Evolutionary conservation across 176 grass and related monocot species (phyloP).

Genomic region (Carex parvula): DNA sequence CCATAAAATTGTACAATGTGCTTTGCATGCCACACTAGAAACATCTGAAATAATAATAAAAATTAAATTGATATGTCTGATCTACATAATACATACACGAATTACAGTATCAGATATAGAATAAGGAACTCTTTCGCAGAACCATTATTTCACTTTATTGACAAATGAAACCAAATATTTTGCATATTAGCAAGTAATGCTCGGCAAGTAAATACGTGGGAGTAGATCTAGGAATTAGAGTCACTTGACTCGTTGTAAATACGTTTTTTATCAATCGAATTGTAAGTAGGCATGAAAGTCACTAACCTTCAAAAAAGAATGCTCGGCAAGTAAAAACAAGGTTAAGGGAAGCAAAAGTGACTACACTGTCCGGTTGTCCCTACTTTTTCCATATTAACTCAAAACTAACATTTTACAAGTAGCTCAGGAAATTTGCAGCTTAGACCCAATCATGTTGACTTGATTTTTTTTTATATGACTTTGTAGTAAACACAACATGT

Average conservation of each 20-base stretch:
- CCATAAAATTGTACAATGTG: conserved; percentile 76
- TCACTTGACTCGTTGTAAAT: too few species aligned
- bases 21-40: conserved; percentile 57
- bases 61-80: background rate
- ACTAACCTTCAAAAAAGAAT: background rate
- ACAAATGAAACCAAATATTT: background rate
- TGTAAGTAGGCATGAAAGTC: too few species aligned
- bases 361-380: background rate
- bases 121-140: background rate
- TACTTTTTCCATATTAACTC: background rate
- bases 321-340: background rate
- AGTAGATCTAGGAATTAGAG: too few species aligned
- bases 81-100: background rate
- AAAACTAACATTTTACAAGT: background rate
- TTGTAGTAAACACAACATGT: background rate
- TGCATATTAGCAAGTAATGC: background rate
- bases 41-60: conserved; percentile 47
- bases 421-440: background rate
- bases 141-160: background rate
- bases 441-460: too few species aligned
- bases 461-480: background rate
- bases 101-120: conserved; percentile 10
- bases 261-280: too few species aligned
- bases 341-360: background rate
- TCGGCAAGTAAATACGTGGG: background rate